A percentile compares a stretch with the other conserved stretches of the same genome.
Conservation (phyloP, 176 grass and related monocot genomes). For the Oryza nivara region DNA sequence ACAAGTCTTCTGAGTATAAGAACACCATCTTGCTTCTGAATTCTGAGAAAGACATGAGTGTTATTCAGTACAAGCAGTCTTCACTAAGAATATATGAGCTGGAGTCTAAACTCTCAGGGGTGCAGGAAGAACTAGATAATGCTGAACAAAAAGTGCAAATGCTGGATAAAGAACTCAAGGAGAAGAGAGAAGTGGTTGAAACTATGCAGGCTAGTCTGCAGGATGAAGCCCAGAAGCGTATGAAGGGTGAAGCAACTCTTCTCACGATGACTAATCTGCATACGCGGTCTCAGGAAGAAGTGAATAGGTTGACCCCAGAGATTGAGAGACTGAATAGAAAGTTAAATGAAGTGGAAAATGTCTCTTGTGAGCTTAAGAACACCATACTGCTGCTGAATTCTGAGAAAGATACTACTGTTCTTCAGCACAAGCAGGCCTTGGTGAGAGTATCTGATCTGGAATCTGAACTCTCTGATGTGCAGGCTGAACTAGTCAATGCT, state of each 20-base stretch:
- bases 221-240: slow-evolving; percentile 26
- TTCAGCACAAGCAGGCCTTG: slow-evolving; percentile 29
- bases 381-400: slow-evolving; percentile 22
- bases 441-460: slow-evolving; percentile 38
- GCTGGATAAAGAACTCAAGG: slow-evolving; percentile 42
- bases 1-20: background rate
- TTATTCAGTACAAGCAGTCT: slow-evolving; percentile 4
- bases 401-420: slow-evolving; percentile 17
- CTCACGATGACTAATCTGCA: slow-evolving; percentile 27
- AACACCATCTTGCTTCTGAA: slow-evolving; percentile 35
- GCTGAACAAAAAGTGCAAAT: slow-evolving; percentile 33
- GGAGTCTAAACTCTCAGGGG: slow-evolving; percentile 12
- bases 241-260: slow-evolving; percentile 18
- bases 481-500: slow-evolving; percentile 27
- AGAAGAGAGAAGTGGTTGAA: slow-evolving; percentile 38
- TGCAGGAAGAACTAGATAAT: slow-evolving; percentile 34
- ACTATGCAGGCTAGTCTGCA: slow-evolving; percentile 9
- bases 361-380: slow-evolving; percentile 23
- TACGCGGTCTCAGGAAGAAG: slow-evolving; percentile 37
- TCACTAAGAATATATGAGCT: slow-evolving; percentile 29
- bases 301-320: slow-evolving; percentile 17
- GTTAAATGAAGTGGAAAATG: slow-evolving; percentile 50
- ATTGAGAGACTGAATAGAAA: slow-evolving; percentile 52
- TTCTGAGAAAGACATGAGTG: slow-evolving; percentile 7
- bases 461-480: slow-evolving; percentile 16